phyloP scores from a whole-genome alignment of 2,329 filamentous ascomycete genomes.

The Penicillium sp. region DNA sequence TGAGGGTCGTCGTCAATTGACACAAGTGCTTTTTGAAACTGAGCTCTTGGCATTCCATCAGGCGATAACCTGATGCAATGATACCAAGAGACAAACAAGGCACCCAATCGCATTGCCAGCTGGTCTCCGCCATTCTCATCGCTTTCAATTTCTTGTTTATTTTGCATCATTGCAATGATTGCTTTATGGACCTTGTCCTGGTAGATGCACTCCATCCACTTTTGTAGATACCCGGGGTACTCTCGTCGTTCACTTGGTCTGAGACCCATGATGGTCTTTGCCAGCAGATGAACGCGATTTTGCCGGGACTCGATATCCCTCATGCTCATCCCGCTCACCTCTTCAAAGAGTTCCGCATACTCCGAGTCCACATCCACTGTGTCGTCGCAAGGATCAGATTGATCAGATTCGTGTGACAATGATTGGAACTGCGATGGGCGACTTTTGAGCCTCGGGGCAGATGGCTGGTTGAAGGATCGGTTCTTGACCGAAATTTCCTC shows the following conservation, averaged over 20 bases:
- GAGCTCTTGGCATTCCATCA: too few species aligned
- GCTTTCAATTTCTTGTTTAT: constrained; percentile 2
- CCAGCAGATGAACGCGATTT: constrained; percentile 22
- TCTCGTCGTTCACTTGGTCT: constrained; percentile 12
- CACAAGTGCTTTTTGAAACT: constrained; percentile 2
- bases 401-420: too few species aligned
- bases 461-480: too few species aligned
- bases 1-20: constrained; percentile 13
- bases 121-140: constrained; percentile 7
- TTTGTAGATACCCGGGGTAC: constrained; percentile 8
- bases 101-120: constrained; percentile 9
- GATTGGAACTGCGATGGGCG: too few species aligned
- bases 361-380: constrained; percentile 2
- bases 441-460: too few species aligned
- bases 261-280: constrained; percentile 23
- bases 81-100: constrained; percentile 12
- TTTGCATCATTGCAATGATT: constrained; percentile 14
- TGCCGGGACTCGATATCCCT: background rate
- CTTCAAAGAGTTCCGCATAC: constrained; percentile 6
- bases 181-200: constrained; percentile 11
- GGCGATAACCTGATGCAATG: constrained; percentile 1
- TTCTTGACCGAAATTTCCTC: too few species aligned
- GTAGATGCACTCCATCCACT: constrained; percentile 8
- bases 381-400: too few species aligned
- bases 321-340: constrained; percentile 1